These are phyloP conservation scores for barley (Hordeum vulgare) DNA, from an alignment of 176 grass and related monocot genomes.

Conservation along the genomic window DNA sequence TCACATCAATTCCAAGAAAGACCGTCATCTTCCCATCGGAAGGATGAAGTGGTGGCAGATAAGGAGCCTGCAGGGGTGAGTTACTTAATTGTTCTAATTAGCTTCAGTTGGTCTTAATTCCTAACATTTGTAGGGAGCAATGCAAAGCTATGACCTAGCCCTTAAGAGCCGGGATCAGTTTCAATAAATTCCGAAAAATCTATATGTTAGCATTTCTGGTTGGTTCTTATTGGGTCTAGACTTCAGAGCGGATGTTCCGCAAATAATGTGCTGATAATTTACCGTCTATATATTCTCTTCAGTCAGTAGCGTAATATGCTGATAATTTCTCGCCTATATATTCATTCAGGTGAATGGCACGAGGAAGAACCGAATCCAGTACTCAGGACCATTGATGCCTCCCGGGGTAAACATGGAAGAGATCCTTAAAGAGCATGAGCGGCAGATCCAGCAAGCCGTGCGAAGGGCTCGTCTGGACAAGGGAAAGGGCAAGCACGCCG, in stretches of 20 bases:
- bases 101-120: not conserved
- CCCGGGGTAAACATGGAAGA: conserved; percentile 87
- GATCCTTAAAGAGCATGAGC: conserved; percentile 85
- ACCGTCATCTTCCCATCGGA: conserved; percentile 84
- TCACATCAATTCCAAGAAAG: conserved; percentile 62
- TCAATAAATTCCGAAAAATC: not conserved
- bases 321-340: not conserved
- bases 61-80: conserved; percentile 76
- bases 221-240: not conserved
- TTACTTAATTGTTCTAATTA: conserved; percentile 5
- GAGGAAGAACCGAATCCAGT: conserved; percentile 95
- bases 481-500: conserved; percentile 53
- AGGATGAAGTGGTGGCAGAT: conserved; percentile 50
- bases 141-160: not conserved
- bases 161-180: not conserved
- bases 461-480: conserved; percentile 76
- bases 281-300: not conserved
- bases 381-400: conserved; percentile 90
- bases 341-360: conserved; percentile 49
- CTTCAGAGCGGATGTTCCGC: not conserved
- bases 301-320: conserved; percentile 10
- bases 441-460: conserved; percentile 78
- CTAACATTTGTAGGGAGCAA: not conserved
- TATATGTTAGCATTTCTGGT: not conserved
- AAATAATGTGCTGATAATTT: conserved; percentile 20